phyloP scores from a whole-genome alignment of 2,329 filamentous ascomycete species.

The Leptographium wingfieldii region DNA sequence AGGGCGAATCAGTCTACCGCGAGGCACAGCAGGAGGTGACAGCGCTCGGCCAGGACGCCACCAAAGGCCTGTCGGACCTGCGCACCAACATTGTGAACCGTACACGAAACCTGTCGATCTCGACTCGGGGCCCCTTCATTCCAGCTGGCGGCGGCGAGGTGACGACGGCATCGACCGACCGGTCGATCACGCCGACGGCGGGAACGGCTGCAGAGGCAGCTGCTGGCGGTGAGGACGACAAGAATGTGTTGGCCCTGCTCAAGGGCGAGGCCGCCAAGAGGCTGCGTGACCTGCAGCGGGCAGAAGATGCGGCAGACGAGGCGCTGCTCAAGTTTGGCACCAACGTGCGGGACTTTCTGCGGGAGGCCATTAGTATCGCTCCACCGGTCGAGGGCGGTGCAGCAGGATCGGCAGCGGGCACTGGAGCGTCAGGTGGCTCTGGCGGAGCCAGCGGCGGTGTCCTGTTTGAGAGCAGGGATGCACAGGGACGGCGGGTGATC shows the following conservation, averaged over 20 bases:
- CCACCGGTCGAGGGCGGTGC: conserved; percentile 46
- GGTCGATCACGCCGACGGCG: conserved; percentile 31
- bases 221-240: conserved; percentile 21
- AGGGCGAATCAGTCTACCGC: conserved; percentile 74
- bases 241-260: conserved; percentile 61
- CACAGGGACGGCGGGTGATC: conserved; percentile 80
- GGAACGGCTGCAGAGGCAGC: conserved; percentile 9
- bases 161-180: conserved; percentile 16
- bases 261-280: conserved; percentile 67
- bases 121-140: conserved; percentile 20
- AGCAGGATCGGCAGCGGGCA: not conserved
- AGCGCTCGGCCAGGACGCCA: conserved; percentile 67
- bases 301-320: conserved; percentile 93
- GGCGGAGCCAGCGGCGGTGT: conserved; percentile 34
- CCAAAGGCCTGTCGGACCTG: conserved; percentile 64
- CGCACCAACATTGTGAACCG: conserved; percentile 55
- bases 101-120: conserved; percentile 61
- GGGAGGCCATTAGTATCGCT: conserved; percentile 79
- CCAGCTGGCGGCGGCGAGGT: conserved; percentile 16
- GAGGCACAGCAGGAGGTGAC: conserved; percentile 77
- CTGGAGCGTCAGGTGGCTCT: conserved; percentile 19
- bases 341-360: conserved; percentile 79
- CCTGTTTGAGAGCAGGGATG: conserved; percentile 89
- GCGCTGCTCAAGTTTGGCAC: conserved; percentile 83
- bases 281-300: conserved; percentile 77